A percentile compares a stretch with the other conserved stretches of the same genome.
Conservation (phyloP, 1,139 yeast species). For the Yamadazyma dendronema region DNA sequence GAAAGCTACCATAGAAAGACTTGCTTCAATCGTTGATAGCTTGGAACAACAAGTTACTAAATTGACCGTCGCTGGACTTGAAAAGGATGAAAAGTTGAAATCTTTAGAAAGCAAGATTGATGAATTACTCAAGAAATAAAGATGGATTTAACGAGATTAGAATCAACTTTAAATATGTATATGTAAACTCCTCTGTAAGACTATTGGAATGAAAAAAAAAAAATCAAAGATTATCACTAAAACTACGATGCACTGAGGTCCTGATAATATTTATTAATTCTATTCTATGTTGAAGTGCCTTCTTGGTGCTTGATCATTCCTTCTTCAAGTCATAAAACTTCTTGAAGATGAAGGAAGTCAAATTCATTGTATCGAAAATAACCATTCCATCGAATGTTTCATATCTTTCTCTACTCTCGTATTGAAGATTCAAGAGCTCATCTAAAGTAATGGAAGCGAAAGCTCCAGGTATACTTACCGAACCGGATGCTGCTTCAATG, state of each 20-base stretch:
- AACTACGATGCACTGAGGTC: too few relatives aligned
- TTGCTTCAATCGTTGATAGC: conserved; percentile 53
- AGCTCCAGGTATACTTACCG: conserved; percentile 52
- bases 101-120: conserved; percentile 44
- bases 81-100: conserved; percentile 60
- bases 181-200: not conserved
- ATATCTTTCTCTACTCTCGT: conserved; percentile 50
- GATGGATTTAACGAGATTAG: too few relatives aligned
- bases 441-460: conserved; percentile 57
- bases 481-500: conserved; percentile 57
- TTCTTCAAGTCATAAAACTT: conserved; percentile 60
- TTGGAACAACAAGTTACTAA: conserved; percentile 55
- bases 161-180: too few relatives aligned
- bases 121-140: conserved; percentile 29
- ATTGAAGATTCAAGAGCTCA: conserved; percentile 66
- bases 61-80: conserved; percentile 52
- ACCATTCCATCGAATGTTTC: conserved; percentile 65
- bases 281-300: too few relatives aligned
- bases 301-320: too few relatives aligned
- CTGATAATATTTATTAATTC: too few relatives aligned
- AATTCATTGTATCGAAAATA: conserved; percentile 60
- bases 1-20: conserved; percentile 66
- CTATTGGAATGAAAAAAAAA: not conserved
- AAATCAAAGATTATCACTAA: too few relatives aligned
- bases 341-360: conserved; percentile 66